Evolutionary conservation across 2,329 filamentous ascomycete genomes (phyloP), one percentile per base, ranked within the genome.

Genomic region (Ascochyta pisi): DNA sequence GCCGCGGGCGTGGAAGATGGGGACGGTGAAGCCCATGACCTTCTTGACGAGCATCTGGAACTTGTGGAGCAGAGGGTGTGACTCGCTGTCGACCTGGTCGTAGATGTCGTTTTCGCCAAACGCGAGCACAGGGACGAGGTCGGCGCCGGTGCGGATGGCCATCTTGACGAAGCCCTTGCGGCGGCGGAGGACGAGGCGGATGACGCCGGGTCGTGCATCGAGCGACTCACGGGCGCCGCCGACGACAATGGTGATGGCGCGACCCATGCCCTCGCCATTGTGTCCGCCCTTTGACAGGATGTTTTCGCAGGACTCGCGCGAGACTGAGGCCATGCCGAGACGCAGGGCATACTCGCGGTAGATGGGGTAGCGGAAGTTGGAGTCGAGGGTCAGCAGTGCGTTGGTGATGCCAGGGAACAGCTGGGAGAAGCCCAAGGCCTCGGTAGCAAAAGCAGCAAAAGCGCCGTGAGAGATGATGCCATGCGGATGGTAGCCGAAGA

Each of bases 31-130:
- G 47, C 96, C 96, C 81, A 96, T 87, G 6, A 89, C 81, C 65
- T 89, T 90, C 77, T 98, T 94, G 53, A 96, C 80, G 26, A 92
- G 78, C 79, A 96, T 86, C 77, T 99, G 95, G 34, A 90, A 77
- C 70, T 86, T 87, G 79, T 94, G 90, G 50, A 98, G 85, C 57
- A 86, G 80, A 1, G 94, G 92, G 70, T 96, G 91, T 29, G 86
- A 83, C 59, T 88, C 84, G 1, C 90, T 87, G 62, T 89, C 85
- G 47, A 97, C 82, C 76, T 98, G 94, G 63, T 97, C 91, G 79
- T 98, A 99, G 3, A 98, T 80, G 67, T 97, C 91, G 73, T 97
- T 98, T 79, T 99, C 95, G 40, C 95, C 95, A 71, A 99, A 98
- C 0, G 88, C 89, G 16, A 99, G 82, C 2, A 96, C 91, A 0